Percentiles rank a stretch among this genome's conserved stretches.
Evolutionary conservation across 495 filamentous ascomycete genomes (phyloP).

Genomic region (Xylaria bambusicola): DNA sequence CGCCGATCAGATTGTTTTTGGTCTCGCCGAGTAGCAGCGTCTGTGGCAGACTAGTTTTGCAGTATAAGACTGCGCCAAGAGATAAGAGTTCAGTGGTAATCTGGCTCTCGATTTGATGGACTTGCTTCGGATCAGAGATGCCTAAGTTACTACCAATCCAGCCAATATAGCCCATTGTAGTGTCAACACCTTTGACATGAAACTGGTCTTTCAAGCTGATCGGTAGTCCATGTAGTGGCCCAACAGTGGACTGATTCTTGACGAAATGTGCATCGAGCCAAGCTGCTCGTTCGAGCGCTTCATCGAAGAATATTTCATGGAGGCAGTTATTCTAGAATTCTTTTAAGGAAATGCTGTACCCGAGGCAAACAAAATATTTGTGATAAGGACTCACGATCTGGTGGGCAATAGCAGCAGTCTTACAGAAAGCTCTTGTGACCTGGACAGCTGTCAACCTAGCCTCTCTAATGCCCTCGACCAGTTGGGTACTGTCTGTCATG

Average conservation of each 20-base stretch:
- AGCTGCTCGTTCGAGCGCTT: constrained; percentile 59
- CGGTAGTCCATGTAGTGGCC: constrained; percentile 69
- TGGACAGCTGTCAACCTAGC: constrained; percentile 32
- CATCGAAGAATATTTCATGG: constrained; percentile 65
- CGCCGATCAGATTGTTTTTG: constrained; percentile 67
- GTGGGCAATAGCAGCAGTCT: constrained; percentile 61
- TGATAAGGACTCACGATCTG: constrained; percentile 48
- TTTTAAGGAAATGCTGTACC: neutral
- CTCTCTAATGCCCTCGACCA: constrained; percentile 18
- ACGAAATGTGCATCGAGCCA: constrained; percentile 56
- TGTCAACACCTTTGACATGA: constrained; percentile 58
- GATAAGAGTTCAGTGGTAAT: constrained; percentile 40
- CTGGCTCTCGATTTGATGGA: constrained; percentile 45
- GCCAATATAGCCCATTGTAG: constrained; percentile 38
- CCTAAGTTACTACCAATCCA: constrained; percentile 35
- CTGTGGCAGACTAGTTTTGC: constrained; percentile 67
- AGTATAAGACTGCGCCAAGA: constrained; percentile 58
- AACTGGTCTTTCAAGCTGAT: constrained; percentile 69
- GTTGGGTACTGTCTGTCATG: constrained; percentile 16
- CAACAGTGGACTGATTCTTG: constrained; percentile 51
- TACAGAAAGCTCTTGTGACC: constrained; percentile 44
- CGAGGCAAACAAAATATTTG: constrained; percentile 6
- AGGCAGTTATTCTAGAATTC: constrained; percentile 51
- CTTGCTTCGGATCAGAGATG: constrained; percentile 39
- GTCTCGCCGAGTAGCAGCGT: constrained; percentile 55